These are phyloP conservation scores for Erodium moschatum DNA, from an alignment of 441 rosid species.

Conservation along the genomic window DNA sequence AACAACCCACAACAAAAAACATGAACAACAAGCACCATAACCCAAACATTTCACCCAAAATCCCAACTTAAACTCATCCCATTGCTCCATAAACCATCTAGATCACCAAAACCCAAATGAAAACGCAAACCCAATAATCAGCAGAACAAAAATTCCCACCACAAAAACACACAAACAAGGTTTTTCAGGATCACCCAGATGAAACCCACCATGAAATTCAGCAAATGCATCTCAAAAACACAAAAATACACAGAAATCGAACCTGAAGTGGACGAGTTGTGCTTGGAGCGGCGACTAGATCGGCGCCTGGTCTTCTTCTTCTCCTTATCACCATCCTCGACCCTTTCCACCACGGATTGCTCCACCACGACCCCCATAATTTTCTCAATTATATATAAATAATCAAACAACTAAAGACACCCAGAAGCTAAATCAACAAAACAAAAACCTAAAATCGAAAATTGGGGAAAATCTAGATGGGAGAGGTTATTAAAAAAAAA, in stretches of 20 bases:
- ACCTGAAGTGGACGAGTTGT: constrained; percentile 34
- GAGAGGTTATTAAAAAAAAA: neutral
- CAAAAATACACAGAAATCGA: neutral
- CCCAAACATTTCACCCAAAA: neutral
- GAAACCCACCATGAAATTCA: neutral
- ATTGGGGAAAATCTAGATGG: neutral
- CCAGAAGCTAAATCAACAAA: neutral
- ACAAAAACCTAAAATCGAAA: neutral
- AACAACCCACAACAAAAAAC: too few relatives aligned
- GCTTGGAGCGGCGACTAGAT: constrained; percentile 57
- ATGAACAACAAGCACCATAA: too few relatives aligned
- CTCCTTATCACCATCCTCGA: constrained; percentile 54
- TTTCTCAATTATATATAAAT: neutral
- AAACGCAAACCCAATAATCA: neutral
- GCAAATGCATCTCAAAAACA: neutral
- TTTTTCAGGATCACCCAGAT: neutral
- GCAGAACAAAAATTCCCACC: neutral
- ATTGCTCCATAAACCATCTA: neutral
- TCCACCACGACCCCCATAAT: constrained; percentile 36
- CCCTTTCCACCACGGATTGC: constrained; percentile 36
- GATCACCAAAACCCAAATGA: neutral
- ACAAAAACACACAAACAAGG: neutral
- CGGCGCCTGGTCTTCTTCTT: constrained; percentile 61
- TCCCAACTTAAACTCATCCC: neutral
- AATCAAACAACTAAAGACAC: neutral